Evolutionary conservation across 1,139 yeast species (phyloP).

Genomic region (Nakaseomyces bracarensis): DNA sequence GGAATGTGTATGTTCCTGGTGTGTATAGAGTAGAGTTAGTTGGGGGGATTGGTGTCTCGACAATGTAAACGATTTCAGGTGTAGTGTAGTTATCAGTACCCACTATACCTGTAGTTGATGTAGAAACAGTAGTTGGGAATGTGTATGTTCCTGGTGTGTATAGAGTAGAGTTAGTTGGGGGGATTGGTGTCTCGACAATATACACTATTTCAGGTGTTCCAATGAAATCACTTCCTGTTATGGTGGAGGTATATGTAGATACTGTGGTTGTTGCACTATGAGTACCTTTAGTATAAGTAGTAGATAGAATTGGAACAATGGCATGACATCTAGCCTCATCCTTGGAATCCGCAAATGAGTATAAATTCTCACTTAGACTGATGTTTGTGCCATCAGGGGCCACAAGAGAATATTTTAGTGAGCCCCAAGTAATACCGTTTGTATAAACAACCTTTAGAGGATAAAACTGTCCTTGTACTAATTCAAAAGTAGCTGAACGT

Average conservation of each 20-base stretch:
- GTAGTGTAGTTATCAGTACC: neutral
- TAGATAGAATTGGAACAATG: neutral
- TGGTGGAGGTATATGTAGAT: neutral
- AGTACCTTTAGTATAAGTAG: neutral
- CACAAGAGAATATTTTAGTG: neutral
- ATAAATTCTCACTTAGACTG: neutral
- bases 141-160: neutral
- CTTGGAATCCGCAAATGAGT: neutral
- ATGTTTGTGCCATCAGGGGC: neutral
- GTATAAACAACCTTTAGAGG: conserved; percentile 27
- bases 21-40: neutral
- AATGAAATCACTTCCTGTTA: neutral
- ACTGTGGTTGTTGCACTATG: neutral
- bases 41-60: neutral
- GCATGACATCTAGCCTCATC: neutral
- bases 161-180: neutral
- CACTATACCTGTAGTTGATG: neutral
- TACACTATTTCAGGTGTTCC: neutral
- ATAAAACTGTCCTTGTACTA: conserved; percentile 21
- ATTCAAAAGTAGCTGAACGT: conserved; percentile 4
- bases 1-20: neutral
- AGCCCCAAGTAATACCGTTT: neutral
- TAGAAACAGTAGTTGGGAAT: neutral
- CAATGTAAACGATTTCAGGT: neutral
- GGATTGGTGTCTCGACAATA: neutral